These are phyloP conservation scores for Hypoxylon perforatum DNA, from an alignment of 495 filamentous ascomycete genomes.

Conservation along the genomic window DNA sequence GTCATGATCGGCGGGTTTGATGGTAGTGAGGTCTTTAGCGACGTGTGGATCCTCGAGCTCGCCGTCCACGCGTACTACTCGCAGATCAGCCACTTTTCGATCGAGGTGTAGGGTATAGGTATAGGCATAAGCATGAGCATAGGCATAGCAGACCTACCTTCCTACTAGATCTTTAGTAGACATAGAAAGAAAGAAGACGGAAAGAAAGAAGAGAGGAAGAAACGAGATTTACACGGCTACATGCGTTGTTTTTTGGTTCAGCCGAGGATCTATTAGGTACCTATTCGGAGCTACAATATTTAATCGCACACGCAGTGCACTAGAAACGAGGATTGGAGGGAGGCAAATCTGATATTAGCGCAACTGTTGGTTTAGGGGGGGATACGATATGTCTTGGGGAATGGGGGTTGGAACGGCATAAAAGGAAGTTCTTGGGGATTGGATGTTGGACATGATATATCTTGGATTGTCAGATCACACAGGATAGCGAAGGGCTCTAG, in stretches of 20 bases:
- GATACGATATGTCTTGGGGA: neutral
- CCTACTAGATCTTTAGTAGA: no score
- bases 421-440: slow-evolving; percentile 10
- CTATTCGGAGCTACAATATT: neutral
- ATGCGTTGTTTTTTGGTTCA: neutral
- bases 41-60: slow-evolving; percentile 71
- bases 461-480: slow-evolving; percentile 13
- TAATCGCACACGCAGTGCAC: neutral
- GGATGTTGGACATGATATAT: slow-evolving; percentile 7
- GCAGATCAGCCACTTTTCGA: slow-evolving; percentile 74
- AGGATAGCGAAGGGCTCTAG: slow-evolving; percentile 24
- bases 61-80: slow-evolving; percentile 74
- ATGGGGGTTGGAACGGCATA: neutral
- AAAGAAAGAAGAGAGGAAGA: no score
- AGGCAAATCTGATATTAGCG: slow-evolving; percentile 9
- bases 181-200: no score
- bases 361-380: neutral
- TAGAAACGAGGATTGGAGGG: slow-evolving; percentile 20
- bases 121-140: no score
- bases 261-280: neutral
- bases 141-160: slow-evolving; percentile 9
- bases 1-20: slow-evolving; percentile 73
- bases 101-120: no score
- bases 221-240: neutral
- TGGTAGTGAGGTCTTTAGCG: slow-evolving; percentile 70